Evolutionary conservation across 495 filamentous ascomycete species (phyloP), one percentile per base, ranked within the genome.

Genomic region (Geoglossum glabrum): DNA sequence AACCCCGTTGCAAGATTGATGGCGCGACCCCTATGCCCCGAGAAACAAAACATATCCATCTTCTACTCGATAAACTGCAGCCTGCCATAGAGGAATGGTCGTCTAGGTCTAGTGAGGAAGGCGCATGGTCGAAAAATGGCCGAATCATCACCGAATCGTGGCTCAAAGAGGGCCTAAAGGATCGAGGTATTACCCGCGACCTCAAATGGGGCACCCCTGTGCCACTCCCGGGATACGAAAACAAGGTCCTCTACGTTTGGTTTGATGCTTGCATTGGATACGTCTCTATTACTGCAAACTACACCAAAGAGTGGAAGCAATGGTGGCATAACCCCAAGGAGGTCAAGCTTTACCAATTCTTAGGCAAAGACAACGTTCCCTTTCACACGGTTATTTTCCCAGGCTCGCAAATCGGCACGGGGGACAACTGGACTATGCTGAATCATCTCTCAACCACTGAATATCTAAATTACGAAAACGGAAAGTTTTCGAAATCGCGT

Each of bases 261-360:
- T 98, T 98, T 63, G 92, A 98, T 69, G 92, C 92, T 38, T 95
- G 88, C 69, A 94, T 95, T 60, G 92, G 92, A 10, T 98, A 98
- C 66, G 80, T 86, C 5, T 95, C 88, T 0, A 98, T 98, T 61
- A 97, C 92, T 7, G 87, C 86, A 57, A 89, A 83, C 62, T 96
- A 92, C 68, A 96, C 89, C 5, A 75, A 85, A 27, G 73, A 94
- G 55, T 98, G 92, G 92, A 82, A 95, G 72, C 73, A 82, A 57
- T 98, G 92, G 92, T 98, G 92, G 92, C 81, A 82, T 61, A 82
- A 94, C 68, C 86, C 87, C 7, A 81, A 90, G 25, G 74, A 94
- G 40, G 90, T 96, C 34, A 79, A 83, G 65, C 79, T 98, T 5
- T 96, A 92, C 68, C 92, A 98, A 34, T 43, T 54, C 26, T 47